Evolutionary conservation across 1,139 yeast genomes (phyloP), one percentile per base, ranked within the genome.

Genomic region (Yamadazyma diospyri): DNA sequence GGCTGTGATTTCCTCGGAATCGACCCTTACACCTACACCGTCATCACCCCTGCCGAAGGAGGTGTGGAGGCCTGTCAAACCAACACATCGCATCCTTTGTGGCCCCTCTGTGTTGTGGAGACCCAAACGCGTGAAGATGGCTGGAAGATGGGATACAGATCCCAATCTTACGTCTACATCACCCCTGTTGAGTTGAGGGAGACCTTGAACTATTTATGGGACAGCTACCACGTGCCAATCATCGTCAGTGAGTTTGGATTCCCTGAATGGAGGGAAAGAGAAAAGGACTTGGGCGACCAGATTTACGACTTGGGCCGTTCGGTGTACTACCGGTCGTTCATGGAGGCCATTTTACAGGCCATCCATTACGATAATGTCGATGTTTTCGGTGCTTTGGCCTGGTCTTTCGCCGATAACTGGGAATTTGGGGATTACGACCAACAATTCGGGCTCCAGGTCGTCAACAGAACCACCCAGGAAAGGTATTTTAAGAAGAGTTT

Each of bases 381-480:
- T 10, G 46, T 61, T 15, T 44, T 50, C 13, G 64, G 64, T 2
- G 56, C 61, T 3, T 49, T 59, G 29, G 62, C 61, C 3, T 62
- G 69, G 69, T 49, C 62, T 11, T 50, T 53, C 37, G 52, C 53
- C 23, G 69, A 62, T 41, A 59, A 61, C 38, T 36, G 39, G 34
- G 36, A 36, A 22, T 61, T 63, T 51, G 55, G 64, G 24, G 55
- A 53, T 31, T 61, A 61, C 21, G 39, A 29, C 3, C 51, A 52
- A 16, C 53, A 61, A 25, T 62, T 58, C 42, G 68, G 68, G 11
- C 34, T 62, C 12, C 65, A 61, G 40, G 53, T 50, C 13, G 62
- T 61, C 14, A 58, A 62, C 41, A 56, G 55, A 39, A 48, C 54
- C 7, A 59, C 62, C 11, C 55, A 50, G 42, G 53, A 54, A 37